Evolutionary conservation across 179 eudicot species (phyloP).

Genomic region (Vitellaria paradoxa): DNA sequence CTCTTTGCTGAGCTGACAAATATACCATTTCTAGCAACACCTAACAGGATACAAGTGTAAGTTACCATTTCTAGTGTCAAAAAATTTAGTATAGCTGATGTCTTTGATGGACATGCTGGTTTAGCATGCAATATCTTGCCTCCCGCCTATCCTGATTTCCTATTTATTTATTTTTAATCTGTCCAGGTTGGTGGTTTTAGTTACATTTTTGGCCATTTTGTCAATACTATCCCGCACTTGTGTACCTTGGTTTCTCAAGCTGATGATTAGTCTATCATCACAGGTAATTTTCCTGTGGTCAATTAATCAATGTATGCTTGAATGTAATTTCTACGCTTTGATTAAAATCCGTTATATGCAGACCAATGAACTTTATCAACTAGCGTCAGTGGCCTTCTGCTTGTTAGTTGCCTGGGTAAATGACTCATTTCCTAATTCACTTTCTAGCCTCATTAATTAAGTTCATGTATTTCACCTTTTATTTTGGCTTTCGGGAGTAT

Average conservation of each 20-base stretch:
- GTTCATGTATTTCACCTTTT: no score
- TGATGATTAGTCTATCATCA: constrained; percentile 92
- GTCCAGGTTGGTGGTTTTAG: constrained; percentile 73
- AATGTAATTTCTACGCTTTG: neutral
- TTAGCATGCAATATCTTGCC: neutral
- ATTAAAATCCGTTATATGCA: constrained; percentile 30
- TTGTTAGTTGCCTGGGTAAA: constrained; percentile 90
- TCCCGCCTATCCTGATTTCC: neutral
- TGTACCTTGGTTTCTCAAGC: constrained; percentile 87
- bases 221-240: constrained; percentile 72
- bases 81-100: neutral
- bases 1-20: neutral
- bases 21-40: neutral
- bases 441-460: neutral
- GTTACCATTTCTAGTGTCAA: neutral
- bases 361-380: constrained; percentile 96
- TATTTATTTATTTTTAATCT: constrained; percentile 12
- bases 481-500: no score
- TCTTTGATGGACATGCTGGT: neutral
- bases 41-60: neutral
- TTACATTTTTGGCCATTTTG: constrained; percentile 68
- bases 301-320: neutral
- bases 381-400: constrained; percentile 95
- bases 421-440: constrained; percentile 17
- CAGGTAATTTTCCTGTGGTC: constrained; percentile 40